These are phyloP conservation scores for Fusarium brevicatenulatum DNA, from an alignment of 2,329 filamentous ascomycete species.

Conservation along the genomic window DNA sequence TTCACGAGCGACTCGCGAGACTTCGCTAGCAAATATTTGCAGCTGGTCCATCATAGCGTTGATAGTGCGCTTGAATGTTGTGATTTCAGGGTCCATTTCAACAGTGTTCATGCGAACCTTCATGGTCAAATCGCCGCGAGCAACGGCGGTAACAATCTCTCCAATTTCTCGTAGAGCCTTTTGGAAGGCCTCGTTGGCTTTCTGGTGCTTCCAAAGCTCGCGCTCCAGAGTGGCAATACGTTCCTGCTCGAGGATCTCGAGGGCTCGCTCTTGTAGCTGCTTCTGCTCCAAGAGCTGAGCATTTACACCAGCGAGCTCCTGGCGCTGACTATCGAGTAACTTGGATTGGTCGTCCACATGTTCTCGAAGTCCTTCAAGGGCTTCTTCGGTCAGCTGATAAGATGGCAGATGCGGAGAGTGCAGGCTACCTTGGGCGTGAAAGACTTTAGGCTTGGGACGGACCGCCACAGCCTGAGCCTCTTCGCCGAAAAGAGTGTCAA, in stretches of 20 bases:
- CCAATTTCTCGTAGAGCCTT: conserved; percentile 97
- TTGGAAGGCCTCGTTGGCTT: conserved; percentile 98
- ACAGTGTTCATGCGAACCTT: conserved; percentile 95
- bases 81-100: conserved; percentile 98
- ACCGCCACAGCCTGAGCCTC: conserved; percentile 60
- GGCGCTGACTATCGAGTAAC: conserved; percentile 86
- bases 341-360: conserved; percentile 95
- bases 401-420: conserved; percentile 50
- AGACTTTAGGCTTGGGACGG: conserved; percentile 57
- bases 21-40: conserved; percentile 95
- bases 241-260: conserved; percentile 84
- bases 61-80: conserved; percentile 96
- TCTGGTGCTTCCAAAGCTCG: conserved; percentile 95
- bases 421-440: conserved; percentile 55
- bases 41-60: conserved; percentile 99
- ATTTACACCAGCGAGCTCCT: conserved; percentile 86
- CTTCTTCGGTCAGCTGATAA: conserved; percentile 77
- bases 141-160: conserved; percentile 95
- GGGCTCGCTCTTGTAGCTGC: conserved; percentile 82
- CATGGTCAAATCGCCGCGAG: conserved; percentile 93
- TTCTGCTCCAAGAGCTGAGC: conserved; percentile 88
- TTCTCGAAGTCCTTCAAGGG: conserved; percentile 85
- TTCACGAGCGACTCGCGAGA: conserved; percentile 92
- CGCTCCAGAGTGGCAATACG: conserved; percentile 90
- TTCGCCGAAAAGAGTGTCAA: conserved; percentile 71